Conservation (phyloP, 139 green algal genomes). For the Chlorella sp. region DNA sequence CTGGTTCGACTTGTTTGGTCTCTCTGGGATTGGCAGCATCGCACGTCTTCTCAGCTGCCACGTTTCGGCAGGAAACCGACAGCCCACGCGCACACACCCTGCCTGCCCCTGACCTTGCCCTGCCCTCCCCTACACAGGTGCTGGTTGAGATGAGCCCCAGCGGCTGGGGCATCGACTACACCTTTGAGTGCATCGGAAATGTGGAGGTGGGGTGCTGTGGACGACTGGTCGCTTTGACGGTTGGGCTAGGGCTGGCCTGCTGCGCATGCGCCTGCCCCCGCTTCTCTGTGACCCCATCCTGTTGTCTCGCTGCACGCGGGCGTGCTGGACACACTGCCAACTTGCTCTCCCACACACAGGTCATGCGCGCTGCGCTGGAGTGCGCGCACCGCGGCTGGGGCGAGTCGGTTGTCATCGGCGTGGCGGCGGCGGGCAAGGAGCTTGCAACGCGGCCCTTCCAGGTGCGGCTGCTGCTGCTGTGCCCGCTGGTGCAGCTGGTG, state of each 20-base stretch:
- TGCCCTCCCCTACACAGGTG: slow-evolving; percentile 47
- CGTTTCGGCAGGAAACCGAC: too few relatives aligned
- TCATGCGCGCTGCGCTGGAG: slow-evolving; percentile 97
- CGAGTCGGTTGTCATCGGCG: slow-evolving; percentile 74
- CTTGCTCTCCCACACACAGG: slow-evolving; percentile 19
- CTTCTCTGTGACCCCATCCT: neutral
- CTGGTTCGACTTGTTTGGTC: too few relatives aligned
- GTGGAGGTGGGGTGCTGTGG: slow-evolving; percentile 50
- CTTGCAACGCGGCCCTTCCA: slow-evolving; percentile 89
- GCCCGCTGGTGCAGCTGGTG: too few relatives aligned
- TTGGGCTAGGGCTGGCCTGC: neutral
- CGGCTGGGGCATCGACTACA: slow-evolving; percentile 94
- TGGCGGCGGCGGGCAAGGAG: slow-evolving; percentile 61
- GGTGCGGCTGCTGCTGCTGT: too few relatives aligned
- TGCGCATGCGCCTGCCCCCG: neutral
- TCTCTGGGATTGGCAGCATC: too few relatives aligned
- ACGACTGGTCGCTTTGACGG: neutral
- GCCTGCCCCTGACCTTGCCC: neutral
- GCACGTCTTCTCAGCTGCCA: too few relatives aligned
- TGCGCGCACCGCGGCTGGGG: slow-evolving; percentile 91
- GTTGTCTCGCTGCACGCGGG: neutral
- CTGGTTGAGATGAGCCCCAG: slow-evolving; percentile 88
- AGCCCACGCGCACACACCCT: neutral
- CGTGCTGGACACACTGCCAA: neutral
- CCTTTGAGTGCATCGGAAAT: slow-evolving; percentile 94